phyloP scores from a whole-genome alignment of 2,329 filamentous ascomycete species.

The Colletotrichum sp. region DNA sequence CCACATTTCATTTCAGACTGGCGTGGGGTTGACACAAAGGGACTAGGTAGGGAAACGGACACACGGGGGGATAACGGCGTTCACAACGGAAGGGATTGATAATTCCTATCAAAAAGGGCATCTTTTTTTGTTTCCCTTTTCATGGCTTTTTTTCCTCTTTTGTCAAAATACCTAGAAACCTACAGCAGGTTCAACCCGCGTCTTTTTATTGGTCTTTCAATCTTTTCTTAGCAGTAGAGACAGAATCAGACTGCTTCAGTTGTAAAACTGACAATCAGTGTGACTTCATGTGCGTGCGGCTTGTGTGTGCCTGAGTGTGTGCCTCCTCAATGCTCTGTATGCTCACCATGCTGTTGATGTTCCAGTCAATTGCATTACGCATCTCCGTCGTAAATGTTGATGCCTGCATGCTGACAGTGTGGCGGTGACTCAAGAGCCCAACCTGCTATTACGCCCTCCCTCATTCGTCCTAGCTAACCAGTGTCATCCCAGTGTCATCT shows the following conservation, averaged over 20 bases:
- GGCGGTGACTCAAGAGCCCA: background rate
- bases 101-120: background rate
- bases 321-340: background rate
- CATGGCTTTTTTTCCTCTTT: background rate
- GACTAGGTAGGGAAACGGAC: background rate
- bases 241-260: background rate
- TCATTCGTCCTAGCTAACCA: background rate
- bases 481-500: background rate
- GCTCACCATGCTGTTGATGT: background rate
- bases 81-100: background rate
- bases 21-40: background rate
- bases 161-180: slow-evolving; percentile 11
- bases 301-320: background rate
- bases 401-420: background rate
- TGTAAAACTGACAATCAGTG: background rate
- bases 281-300: background rate
- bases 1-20: background rate
- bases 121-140: background rate
- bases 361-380: background rate
- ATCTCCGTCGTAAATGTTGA: background rate
- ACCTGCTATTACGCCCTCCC: background rate
- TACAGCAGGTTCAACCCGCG: background rate
- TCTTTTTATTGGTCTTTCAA: background rate
- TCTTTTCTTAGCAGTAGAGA: background rate
- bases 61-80: background rate